Evolutionary conservation across 1,284 basidiomycete species (phyloP).

Genomic region (Leccinum solheimii): DNA sequence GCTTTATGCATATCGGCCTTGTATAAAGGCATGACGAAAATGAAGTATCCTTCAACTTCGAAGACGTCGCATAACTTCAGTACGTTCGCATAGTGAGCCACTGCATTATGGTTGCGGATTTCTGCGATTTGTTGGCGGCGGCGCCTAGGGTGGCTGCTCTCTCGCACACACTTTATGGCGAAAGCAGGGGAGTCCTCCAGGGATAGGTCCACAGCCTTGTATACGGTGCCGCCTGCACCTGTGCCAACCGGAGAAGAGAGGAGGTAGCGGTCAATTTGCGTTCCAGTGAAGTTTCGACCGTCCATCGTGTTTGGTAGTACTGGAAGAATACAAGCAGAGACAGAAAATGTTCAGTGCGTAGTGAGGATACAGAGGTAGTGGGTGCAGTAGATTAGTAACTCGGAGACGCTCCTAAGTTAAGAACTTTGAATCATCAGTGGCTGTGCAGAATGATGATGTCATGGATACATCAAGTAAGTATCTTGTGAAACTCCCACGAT

Average conservation of each 20-base stretch:
- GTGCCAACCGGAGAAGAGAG: background rate
- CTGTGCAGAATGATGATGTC: too few species aligned
- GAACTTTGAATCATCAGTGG: too few species aligned
- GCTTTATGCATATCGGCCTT: slow-evolving; percentile 55
- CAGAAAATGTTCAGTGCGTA: background rate
- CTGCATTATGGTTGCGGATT: slow-evolving; percentile 54
- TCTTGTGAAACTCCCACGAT: too few species aligned
- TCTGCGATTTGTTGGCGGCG: slow-evolving; percentile 58
- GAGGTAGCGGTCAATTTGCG: background rate
- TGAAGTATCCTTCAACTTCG: slow-evolving; percentile 51
- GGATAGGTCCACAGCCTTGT: slow-evolving; percentile 2
- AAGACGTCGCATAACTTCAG: slow-evolving; percentile 54
- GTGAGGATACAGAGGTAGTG: background rate
- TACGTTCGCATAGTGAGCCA: slow-evolving; percentile 50
- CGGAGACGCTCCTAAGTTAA: too few species aligned
- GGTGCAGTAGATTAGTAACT: too few species aligned
- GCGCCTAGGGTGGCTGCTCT: slow-evolving; percentile 47
- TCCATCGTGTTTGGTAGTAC: background rate
- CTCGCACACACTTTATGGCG: slow-evolving; percentile 75
- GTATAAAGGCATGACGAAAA: slow-evolving; percentile 62
- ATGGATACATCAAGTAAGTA: too few species aligned
- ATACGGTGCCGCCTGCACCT: background rate
- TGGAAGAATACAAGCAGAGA: background rate
- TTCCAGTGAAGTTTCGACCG: background rate
- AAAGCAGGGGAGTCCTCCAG: slow-evolving; percentile 24